A percentile compares a stretch with the other conserved stretches of the same genome.
phyloP scores from a whole-genome alignment of 2,329 filamentous ascomycete species.

The Esteya vermicola region DNA sequence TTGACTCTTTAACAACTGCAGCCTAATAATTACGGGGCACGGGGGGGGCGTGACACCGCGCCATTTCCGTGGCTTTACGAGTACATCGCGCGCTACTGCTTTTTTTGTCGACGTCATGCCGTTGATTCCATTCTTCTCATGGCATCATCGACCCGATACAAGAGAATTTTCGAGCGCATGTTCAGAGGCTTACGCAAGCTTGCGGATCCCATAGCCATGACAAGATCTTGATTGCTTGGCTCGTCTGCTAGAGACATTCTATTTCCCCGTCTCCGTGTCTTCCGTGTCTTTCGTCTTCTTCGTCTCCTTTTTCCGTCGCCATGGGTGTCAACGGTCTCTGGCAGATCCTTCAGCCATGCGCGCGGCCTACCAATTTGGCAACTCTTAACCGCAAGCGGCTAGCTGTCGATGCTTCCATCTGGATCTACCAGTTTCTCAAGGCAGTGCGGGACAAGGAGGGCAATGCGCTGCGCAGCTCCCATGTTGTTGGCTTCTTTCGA shows the following conservation, averaged over 20 bases:
- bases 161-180: too few species aligned
- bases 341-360: constrained; percentile 90
- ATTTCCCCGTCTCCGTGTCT: too few species aligned
- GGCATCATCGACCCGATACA: background rate
- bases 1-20: background rate
- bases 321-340: constrained; percentile 99
- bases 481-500: constrained; percentile 95
- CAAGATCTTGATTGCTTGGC: too few species aligned
- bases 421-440: constrained; percentile 99
- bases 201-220: too few species aligned
- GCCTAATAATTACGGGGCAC: background rate
- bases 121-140: background rate
- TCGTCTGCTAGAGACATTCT: too few species aligned
- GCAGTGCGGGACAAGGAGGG: constrained; percentile 97
- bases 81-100: background rate
- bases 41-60: constrained; percentile 8
- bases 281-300: background rate
- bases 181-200: too few species aligned
- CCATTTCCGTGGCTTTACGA: constrained; percentile 5
- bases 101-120: background rate
- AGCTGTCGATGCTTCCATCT: constrained; percentile 95
- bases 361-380: constrained; percentile 88
- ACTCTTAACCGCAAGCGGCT: constrained; percentile 93
- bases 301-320: background rate
- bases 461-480: constrained; percentile 88